Evolutionary conservation across 2,329 filamentous ascomycete species (phyloP).

Genomic region (Diplodia corticola): DNA sequence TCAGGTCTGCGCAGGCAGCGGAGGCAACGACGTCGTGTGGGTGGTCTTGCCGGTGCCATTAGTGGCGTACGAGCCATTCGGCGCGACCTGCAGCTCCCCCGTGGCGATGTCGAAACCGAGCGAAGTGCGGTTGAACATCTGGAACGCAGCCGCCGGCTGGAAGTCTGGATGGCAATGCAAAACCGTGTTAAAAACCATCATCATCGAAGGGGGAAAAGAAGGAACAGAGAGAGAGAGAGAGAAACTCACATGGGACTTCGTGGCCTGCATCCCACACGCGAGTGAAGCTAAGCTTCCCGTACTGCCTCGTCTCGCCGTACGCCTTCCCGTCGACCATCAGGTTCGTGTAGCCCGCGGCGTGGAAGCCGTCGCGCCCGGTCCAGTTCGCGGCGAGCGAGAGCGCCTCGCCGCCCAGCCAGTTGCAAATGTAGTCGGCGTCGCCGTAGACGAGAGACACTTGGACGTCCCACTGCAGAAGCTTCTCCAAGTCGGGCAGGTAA

Average conservation of each 20-base stretch:
- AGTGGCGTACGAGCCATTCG: background rate
- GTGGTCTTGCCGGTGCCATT: constrained; percentile 1
- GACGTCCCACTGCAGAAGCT: background rate
- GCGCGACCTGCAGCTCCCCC: constrained; percentile 37
- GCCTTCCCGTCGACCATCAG: constrained; percentile 61
- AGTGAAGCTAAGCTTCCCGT: constrained; percentile 62
- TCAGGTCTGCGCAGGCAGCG: background rate
- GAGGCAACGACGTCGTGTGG: background rate
- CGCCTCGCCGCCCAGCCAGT: constrained; percentile 14
- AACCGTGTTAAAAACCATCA: too few species aligned
- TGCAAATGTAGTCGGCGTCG: constrained; percentile 17
- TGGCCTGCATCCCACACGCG: constrained; percentile 56
- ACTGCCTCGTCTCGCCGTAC: constrained; percentile 70
- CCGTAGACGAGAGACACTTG: constrained; percentile 5
- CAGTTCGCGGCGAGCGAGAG: constrained; percentile 44
- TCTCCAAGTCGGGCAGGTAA: constrained; percentile 32
- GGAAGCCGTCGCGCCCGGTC: constrained; percentile 54
- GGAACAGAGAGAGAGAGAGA: too few species aligned
- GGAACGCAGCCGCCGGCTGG: constrained; percentile 52
- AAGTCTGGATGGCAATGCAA: too few species aligned
- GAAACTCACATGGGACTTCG: constrained; percentile 47
- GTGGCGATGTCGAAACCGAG: constrained; percentile 52
- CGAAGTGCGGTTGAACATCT: constrained; percentile 53
- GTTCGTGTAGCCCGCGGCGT: constrained; percentile 70
- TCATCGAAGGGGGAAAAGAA: too few species aligned